A percentile compares a stretch with the other conserved stretches of the same genome.
Evolutionary conservation across 2,329 filamentous ascomycete genomes (phyloP).

Genomic region (Orbilia brochopaga): DNA sequence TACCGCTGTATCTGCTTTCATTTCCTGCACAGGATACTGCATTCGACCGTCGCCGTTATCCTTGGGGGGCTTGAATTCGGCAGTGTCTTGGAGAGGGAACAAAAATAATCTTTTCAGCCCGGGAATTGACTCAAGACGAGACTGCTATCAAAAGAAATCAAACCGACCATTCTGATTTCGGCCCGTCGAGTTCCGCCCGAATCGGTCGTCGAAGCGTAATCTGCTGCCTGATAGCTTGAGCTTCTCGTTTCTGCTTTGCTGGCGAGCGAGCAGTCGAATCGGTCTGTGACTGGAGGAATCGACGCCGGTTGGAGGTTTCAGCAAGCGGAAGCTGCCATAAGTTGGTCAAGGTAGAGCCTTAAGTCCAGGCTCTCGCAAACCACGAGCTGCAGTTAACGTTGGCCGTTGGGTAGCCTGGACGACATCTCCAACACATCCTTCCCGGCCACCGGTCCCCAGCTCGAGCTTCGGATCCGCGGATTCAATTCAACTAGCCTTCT

Average conservation of each 20-base stretch:
- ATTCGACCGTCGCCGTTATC: constrained; percentile 46
- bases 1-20: constrained; percentile 6
- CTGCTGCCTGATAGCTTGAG: neutral
- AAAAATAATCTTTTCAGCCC: neutral
- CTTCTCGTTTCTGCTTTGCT: neutral
- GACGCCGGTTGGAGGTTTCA: neutral
- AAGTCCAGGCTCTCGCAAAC: too few relatives aligned
- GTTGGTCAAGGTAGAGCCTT: too few relatives aligned
- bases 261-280: neutral
- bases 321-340: too few relatives aligned
- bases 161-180: constrained; percentile 3
- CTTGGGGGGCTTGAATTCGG: constrained; percentile 11
- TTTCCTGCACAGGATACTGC: constrained; percentile 42
- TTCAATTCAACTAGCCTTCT: constrained; percentile 7
- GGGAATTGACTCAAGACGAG: neutral
- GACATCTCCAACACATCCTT: constrained; percentile 40
- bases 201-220: neutral
- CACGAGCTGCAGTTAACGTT: too few relatives aligned
- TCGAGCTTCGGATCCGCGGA: neutral
- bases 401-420: constrained; percentile 7
- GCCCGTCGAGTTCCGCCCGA: constrained; percentile 2
- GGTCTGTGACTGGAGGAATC: neutral
- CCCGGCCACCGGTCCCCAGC: neutral
- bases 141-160: constrained; percentile 2
- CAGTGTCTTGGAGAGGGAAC: constrained; percentile 20